A percentile compares a stretch with the other conserved stretches of the same genome.
These are phyloP conservation scores for Epichloe aotearoae DNA, from an alignment of 2,329 filamentous ascomycete species.

Conservation along the genomic window DNA sequence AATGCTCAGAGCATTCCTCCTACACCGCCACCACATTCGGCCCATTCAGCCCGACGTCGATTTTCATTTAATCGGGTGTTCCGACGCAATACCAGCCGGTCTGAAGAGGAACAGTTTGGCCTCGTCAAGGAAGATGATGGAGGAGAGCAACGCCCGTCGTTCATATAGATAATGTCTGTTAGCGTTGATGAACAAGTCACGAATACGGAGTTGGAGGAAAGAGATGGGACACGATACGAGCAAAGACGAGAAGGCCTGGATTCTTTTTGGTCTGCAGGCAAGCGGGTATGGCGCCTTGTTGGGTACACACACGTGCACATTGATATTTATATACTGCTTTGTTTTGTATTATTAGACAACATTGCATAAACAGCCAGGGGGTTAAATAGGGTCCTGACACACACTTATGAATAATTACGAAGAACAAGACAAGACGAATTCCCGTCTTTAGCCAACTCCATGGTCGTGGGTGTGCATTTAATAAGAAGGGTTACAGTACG, in stretches of 20 bases:
- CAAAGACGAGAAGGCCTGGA: not conserved
- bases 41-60: slow-evolving; percentile 55
- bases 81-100: slow-evolving; percentile 34
- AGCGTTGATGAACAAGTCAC: not conserved
- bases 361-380: not conserved
- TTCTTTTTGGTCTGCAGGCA: not conserved
- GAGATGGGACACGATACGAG: not conserved
- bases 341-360: slow-evolving; percentile 1
- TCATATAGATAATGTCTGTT: not conserved
- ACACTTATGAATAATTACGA: not conserved
- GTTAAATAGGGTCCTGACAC: not conserved
- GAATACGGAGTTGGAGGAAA: not conserved
- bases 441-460: too few species aligned
- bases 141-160: not conserved
- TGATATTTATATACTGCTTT: not conserved
- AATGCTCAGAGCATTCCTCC: slow-evolving; percentile 35
- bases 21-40: slow-evolving; percentile 47
- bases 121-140: slow-evolving; percentile 52
- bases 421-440: not conserved
- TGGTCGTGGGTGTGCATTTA: too few species aligned
- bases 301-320: not conserved
- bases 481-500: not conserved
- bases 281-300: not conserved
- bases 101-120: slow-evolving; percentile 72
- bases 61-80: slow-evolving; percentile 92